phyloP scores from a whole-genome alignment of 1,284 basidiomycete species.

The Ustilago cynodontis region DNA sequence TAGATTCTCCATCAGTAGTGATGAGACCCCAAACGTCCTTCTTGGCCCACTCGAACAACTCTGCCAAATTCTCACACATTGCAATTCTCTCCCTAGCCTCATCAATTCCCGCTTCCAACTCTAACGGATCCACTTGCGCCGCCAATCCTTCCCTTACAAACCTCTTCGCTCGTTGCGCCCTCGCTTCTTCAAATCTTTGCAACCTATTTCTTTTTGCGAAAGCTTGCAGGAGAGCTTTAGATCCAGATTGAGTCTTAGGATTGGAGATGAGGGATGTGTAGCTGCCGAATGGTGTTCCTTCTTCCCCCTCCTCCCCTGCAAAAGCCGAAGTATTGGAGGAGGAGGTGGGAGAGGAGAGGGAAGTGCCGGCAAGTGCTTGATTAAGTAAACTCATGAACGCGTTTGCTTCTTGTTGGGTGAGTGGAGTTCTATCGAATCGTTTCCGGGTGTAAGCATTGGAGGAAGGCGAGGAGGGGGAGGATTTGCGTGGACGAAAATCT shows the following conservation, averaged over 20 bases:
- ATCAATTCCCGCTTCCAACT: slow-evolving; percentile 52
- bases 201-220: slow-evolving; percentile 40
- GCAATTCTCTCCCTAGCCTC: slow-evolving; percentile 46
- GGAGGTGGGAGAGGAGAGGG: slow-evolving; percentile 1
- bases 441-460: slow-evolving; percentile 18
- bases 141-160: slow-evolving; percentile 45
- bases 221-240: slow-evolving; percentile 28
- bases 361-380: slow-evolving; percentile 30
- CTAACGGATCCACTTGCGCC: slow-evolving; percentile 27
- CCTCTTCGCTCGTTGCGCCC: slow-evolving; percentile 20
- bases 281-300: slow-evolving; percentile 36
- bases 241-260: slow-evolving; percentile 24
- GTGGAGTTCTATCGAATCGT: slow-evolving; percentile 31
- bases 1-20: neutral
- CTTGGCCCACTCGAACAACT: slow-evolving; percentile 45
- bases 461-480: neutral
- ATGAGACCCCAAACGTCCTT: slow-evolving; percentile 48
- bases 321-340: neutral
- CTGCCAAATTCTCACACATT: slow-evolving; percentile 47
- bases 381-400: slow-evolving; percentile 44
- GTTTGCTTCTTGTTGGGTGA: slow-evolving; percentile 45
- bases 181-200: slow-evolving; percentile 24
- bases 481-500: slow-evolving; percentile 22
- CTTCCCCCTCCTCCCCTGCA: neutral
- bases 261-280: slow-evolving; percentile 43